Evolutionary conservation across 495 filamentous ascomycete genomes (phyloP).

Genomic region (Daldinia loculata): DNA sequence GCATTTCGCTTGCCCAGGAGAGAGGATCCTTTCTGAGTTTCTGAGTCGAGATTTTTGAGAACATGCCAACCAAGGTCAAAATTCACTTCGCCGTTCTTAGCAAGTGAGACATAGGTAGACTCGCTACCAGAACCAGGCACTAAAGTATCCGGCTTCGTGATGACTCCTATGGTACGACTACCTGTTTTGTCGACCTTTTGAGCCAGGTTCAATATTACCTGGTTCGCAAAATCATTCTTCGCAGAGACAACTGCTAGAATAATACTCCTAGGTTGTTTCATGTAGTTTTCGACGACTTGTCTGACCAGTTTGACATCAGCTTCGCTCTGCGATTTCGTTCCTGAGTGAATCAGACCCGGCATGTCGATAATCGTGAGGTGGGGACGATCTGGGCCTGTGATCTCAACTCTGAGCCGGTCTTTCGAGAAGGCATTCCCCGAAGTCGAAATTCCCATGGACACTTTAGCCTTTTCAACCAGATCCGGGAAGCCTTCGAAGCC

Average conservation of each 20-base stretch:
- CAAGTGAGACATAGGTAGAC: conserved; percentile 35
- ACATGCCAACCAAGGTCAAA: conserved; percentile 72
- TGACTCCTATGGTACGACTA: conserved; percentile 60
- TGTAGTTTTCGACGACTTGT: conserved; percentile 63
- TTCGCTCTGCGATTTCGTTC: conserved; percentile 51
- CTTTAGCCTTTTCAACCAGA: conserved; percentile 59
- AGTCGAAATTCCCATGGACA: conserved; percentile 56
- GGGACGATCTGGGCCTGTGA: conserved; percentile 64
- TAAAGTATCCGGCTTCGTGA: conserved; percentile 44
- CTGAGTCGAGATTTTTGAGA: conserved; percentile 64
- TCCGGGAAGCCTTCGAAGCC: conserved; percentile 33
- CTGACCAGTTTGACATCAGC: conserved; percentile 59
- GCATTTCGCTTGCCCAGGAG: conserved; percentile 48
- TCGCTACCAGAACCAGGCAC: conserved; percentile 39
- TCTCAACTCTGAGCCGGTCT: conserved; percentile 69
- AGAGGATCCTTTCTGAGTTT: conserved; percentile 48
- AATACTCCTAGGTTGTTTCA: conserved; percentile 63
- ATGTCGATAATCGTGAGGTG: conserved; percentile 72
- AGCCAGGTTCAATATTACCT: conserved; percentile 57
- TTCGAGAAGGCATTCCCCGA: conserved; percentile 58
- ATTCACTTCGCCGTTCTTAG: conserved; percentile 60
- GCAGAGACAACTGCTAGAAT: conserved; percentile 68
- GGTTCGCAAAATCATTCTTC: conserved; percentile 58
- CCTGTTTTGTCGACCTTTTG: conserved; percentile 53
- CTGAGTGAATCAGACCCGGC: conserved; percentile 64